phyloP scores from a whole-genome alignment of 2,329 filamentous ascomycete species.

The Harringtonia aguacate region DNA sequence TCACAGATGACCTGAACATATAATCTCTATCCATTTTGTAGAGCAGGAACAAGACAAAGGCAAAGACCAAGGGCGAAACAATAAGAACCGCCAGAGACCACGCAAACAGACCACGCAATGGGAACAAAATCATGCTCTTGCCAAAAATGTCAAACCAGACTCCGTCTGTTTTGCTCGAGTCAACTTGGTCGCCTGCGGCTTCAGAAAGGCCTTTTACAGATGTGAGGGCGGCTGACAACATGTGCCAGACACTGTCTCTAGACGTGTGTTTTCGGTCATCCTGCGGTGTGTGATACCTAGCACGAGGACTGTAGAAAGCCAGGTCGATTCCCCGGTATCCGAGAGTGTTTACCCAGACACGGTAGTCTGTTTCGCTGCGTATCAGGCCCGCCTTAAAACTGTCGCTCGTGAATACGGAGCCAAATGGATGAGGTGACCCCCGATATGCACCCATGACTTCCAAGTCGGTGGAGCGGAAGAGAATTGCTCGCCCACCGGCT shows the following conservation, averaged over 20 bases:
- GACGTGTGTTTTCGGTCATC: slow-evolving; percentile 76
- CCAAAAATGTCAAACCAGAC: slow-evolving; percentile 97
- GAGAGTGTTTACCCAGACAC: slow-evolving; percentile 65
- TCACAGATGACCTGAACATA: slow-evolving; percentile 54
- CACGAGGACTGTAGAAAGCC: slow-evolving; percentile 78
- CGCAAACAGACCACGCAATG: slow-evolving; percentile 74
- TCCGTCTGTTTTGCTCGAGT: slow-evolving; percentile 50
- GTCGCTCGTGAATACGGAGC: slow-evolving; percentile 70
- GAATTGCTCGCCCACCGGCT: slow-evolving; percentile 74
- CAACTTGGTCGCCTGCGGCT: slow-evolving; percentile 56
- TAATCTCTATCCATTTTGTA: slow-evolving; percentile 74
- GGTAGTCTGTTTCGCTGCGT: slow-evolving; percentile 80
- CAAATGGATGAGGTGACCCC: slow-evolving; percentile 64
- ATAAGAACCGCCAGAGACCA: slow-evolving; percentile 77
- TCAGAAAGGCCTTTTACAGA: slow-evolving; percentile 63
- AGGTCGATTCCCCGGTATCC: slow-evolving; percentile 85
- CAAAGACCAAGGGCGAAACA: slow-evolving; percentile 62
- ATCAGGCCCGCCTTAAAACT: slow-evolving; percentile 73
- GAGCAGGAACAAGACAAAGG: slow-evolving; percentile 58
- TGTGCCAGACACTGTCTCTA: slow-evolving; percentile 72
- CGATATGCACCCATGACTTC: slow-evolving; percentile 75
- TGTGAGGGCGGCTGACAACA: slow-evolving; percentile 74
- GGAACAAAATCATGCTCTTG: slow-evolving; percentile 64
- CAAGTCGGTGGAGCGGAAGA: slow-evolving; percentile 82
- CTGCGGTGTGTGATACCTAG: slow-evolving; percentile 82